Conservation (phyloP, 2,329 filamentous ascomycete species). For the Paecilomyces fulvus region DNA sequence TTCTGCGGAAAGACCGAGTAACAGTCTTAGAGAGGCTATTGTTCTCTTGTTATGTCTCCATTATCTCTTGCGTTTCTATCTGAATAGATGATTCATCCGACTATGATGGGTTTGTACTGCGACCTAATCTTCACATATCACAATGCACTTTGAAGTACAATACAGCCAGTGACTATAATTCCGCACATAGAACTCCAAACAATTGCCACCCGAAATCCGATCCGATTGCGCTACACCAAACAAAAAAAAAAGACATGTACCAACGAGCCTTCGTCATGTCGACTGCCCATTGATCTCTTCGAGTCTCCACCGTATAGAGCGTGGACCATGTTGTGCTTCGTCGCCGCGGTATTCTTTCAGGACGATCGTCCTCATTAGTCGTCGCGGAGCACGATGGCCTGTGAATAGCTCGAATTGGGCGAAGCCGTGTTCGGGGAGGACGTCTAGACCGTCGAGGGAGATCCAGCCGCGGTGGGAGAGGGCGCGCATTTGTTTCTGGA, state of each 20-base stretch:
- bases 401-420: constrained; percentile 34
- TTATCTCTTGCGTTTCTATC: not conserved
- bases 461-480: constrained; percentile 31
- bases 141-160: not conserved
- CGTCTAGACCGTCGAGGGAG: constrained; percentile 31
- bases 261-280: constrained; percentile 8
- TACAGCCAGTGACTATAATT: not conserved
- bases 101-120: not conserved
- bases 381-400: constrained; percentile 26
- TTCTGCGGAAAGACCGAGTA: not conserved
- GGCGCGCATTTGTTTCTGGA: constrained; percentile 27
- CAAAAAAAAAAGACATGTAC: not conserved
- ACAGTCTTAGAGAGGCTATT: not conserved
- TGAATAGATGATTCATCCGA: not conserved
- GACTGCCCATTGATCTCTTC: constrained; percentile 25
- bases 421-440: constrained; percentile 33
- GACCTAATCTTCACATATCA: not conserved
- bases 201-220: not conserved
- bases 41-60: not conserved
- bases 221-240: not conserved
- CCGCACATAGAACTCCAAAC: not conserved
- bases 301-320: constrained; percentile 20
- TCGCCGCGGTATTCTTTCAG: constrained; percentile 27
- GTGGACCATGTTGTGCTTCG: constrained; percentile 23
- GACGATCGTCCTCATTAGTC: constrained; percentile 29